A percentile compares a stretch with the other conserved stretches of the same genome.
phyloP scores from a whole-genome alignment of 768 basidiomycete genomes.

The Termitomyces titanicus region DNA sequence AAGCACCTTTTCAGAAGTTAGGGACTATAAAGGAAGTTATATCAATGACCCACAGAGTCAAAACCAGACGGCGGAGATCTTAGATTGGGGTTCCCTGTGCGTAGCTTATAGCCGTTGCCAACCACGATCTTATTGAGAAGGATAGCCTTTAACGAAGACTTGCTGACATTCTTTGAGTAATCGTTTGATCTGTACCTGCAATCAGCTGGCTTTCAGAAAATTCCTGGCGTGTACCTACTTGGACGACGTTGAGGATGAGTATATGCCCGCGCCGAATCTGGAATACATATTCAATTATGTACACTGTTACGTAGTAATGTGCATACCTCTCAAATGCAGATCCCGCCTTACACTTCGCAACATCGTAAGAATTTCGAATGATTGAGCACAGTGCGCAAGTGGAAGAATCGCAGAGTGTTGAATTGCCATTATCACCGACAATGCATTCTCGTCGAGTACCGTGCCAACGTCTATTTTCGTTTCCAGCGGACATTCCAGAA shows the following conservation, averaged over 20 bases:
- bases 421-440: slow-evolving; percentile 59
- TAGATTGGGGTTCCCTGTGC: slow-evolving; percentile 50
- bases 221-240: slow-evolving; percentile 36
- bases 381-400: slow-evolving; percentile 65
- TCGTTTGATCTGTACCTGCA: slow-evolving; percentile 56
- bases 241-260: slow-evolving; percentile 77
- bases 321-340: slow-evolving; percentile 67
- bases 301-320: neutral
- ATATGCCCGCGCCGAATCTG: slow-evolving; percentile 69
- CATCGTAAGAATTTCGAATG: slow-evolving; percentile 59
- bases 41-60: slow-evolving; percentile 53
- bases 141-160: slow-evolving; percentile 52
- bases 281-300: neutral
- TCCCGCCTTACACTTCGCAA: slow-evolving; percentile 63
- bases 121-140: slow-evolving; percentile 75
- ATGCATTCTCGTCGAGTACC: slow-evolving; percentile 65
- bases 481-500: slow-evolving; percentile 55
- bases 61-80: slow-evolving; percentile 59
- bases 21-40: neutral
- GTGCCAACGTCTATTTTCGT: slow-evolving; percentile 75
- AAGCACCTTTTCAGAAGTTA: slow-evolving; percentile 42
- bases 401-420: slow-evolving; percentile 48
- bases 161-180: slow-evolving; percentile 51
- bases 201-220: neutral
- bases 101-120: slow-evolving; percentile 65